These are phyloP conservation scores for Alternaria burnsii DNA, from an alignment of 2,329 filamentous ascomycete species.

Conservation along the genomic window DNA sequence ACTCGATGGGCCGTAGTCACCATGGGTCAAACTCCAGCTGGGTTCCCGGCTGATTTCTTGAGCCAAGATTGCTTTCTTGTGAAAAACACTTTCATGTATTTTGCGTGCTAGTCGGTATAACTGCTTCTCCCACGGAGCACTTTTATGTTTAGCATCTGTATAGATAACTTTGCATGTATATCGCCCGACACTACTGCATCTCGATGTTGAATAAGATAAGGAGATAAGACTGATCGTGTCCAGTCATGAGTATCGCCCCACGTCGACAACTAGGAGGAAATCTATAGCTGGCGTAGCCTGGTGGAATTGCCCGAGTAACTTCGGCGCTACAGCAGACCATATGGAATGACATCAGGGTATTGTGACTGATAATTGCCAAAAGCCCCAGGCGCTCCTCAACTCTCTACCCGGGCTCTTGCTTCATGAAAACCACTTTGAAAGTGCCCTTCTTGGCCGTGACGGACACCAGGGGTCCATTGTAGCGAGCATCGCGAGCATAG, in stretches of 20 bases:
- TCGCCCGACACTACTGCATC: not conserved
- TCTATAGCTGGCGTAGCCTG: too few species aligned
- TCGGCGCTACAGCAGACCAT: too few species aligned
- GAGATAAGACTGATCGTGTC: not conserved
- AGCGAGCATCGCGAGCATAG: not conserved
- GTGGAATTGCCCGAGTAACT: too few species aligned
- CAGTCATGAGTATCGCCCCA: not conserved
- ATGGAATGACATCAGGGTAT: not conserved
- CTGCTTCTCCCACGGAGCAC: too few species aligned
- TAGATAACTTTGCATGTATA: not conserved
- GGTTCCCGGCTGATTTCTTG: too few species aligned
- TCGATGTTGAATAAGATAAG: not conserved
- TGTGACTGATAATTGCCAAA: too few species aligned
- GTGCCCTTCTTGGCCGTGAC: fast-evolving
- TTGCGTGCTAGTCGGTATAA: too few species aligned
- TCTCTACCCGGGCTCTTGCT: not conserved
- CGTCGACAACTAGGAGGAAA: not conserved
- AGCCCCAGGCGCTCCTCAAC: too few species aligned
- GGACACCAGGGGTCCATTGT: not conserved
- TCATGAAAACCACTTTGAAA: not conserved
- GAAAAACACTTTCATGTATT: too few species aligned
- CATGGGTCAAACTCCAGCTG: too few species aligned
- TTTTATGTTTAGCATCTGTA: not conserved
- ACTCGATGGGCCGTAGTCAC: too few species aligned
- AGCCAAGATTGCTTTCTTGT: not conserved